Percentiles rank a stretch among this genome's conserved stretches.
Conservation (phyloP, 768 basidiomycete species). For the Podaxis mareebaensis region DNA sequence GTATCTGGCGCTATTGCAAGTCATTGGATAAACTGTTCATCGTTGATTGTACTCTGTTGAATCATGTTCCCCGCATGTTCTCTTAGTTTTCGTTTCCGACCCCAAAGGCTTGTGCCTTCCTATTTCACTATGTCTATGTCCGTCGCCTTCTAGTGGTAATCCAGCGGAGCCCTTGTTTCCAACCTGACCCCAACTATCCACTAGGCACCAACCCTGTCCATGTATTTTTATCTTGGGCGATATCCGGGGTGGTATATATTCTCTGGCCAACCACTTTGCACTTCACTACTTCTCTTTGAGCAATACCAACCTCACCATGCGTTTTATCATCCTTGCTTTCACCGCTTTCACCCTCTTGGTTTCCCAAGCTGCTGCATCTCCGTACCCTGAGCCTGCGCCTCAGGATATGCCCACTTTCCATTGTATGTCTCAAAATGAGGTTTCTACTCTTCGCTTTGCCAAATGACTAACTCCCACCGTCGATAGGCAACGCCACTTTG, state of each 20-base stretch:
- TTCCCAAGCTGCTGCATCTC: background rate
- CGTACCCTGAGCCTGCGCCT: background rate
- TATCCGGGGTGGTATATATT: background rate
- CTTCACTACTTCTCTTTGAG: background rate
- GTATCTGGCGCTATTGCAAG: too few relatives aligned
- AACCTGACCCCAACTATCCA: background rate
- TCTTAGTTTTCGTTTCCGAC: too few relatives aligned
- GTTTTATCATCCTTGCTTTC: background rate
- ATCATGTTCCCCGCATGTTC: too few relatives aligned
- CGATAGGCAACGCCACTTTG: background rate
- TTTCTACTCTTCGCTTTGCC: too few relatives aligned
- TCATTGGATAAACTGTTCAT: too few relatives aligned
- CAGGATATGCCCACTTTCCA: background rate
- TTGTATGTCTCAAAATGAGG: background rate
- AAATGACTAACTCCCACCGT: background rate
- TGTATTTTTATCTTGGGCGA: background rate
- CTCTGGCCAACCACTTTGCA: background rate
- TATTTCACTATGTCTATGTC: background rate
- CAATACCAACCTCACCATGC: background rate
- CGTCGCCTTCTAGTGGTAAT: background rate
- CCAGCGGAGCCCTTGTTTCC: background rate
- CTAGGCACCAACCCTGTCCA: background rate
- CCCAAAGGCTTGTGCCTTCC: background rate
- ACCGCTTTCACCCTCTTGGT: background rate
- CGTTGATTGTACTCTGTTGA: too few relatives aligned